Percentiles rank a stretch among this genome's conserved stretches.
These are phyloP conservation scores for Sporothrix brunneoviolacea DNA, from an alignment of 2,329 filamentous ascomycete species.

Conservation along the genomic window DNA sequence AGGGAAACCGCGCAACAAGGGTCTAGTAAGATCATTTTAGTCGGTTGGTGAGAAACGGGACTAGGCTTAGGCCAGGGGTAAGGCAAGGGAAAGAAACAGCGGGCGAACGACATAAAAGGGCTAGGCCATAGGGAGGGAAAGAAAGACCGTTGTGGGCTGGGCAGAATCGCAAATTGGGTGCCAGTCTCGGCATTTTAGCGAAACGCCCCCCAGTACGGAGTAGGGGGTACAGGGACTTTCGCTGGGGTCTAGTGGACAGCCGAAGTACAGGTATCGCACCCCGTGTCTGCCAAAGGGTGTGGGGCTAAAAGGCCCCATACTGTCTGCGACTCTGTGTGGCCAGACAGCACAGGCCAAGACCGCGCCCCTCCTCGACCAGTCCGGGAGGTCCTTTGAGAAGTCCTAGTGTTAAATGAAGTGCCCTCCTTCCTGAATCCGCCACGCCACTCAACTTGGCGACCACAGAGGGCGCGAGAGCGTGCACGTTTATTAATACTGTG, in stretches of 20 bases:
- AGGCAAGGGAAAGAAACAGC: slow-evolving; percentile 11
- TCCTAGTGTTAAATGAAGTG: slow-evolving; percentile 11
- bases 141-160: background rate
- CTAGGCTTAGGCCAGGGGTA: slow-evolving; percentile 14
- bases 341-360: slow-evolving; percentile 4
- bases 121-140: background rate
- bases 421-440: background rate
- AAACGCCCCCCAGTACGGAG: slow-evolving; percentile 9
- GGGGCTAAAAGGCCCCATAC: background rate
- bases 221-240: too few relatives aligned
- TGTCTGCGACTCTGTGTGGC: background rate
- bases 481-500: too few relatives aligned
- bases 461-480: too few relatives aligned
- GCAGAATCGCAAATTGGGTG: slow-evolving; percentile 13
- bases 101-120: slow-evolving; percentile 6
- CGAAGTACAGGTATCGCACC: too few relatives aligned
- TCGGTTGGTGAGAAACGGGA: slow-evolving; percentile 3
- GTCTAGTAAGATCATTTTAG: background rate
- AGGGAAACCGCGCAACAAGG: slow-evolving; percentile 8
- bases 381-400: slow-evolving; percentile 8
- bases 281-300: too few relatives aligned
- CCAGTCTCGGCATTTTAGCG: slow-evolving; percentile 17
- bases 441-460: background rate
- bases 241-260: too few relatives aligned
- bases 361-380: background rate